These are phyloP conservation scores for Pseudoperonospora humuli DNA, from an alignment of 352 stramenopile genomes.

Conservation along the genomic window DNA sequence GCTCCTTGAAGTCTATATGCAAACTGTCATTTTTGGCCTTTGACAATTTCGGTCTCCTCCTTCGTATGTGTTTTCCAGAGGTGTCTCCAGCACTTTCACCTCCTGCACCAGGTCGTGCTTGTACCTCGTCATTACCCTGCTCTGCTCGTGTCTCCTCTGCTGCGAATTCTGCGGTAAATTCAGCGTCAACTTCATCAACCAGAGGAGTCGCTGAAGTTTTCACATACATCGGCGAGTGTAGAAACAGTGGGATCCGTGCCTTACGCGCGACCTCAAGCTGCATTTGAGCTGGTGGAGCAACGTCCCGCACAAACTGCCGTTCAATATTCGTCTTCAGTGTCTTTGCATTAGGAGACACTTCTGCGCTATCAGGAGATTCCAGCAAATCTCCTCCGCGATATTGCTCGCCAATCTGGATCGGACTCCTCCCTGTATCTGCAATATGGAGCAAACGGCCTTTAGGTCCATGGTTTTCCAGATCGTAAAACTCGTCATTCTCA, in stretches of 20 bases:
- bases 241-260: conserved; percentile 72
- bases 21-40: conserved; percentile 65
- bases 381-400: conserved; percentile 23
- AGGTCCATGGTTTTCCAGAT: conserved; percentile 37
- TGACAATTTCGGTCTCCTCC: conserved; percentile 26
- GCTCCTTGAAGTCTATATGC: conserved; percentile 75
- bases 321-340: conserved; percentile 46
- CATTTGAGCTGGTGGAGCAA: conserved; percentile 77
- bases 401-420: conserved; percentile 17
- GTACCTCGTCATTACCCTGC: conserved; percentile 11
- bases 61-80: conserved; percentile 8
- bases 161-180: conserved; percentile 17
- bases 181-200: conserved; percentile 35
- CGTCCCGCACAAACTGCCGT: conserved; percentile 62
- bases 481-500: conserved; percentile 35
- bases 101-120: conserved; percentile 4
- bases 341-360: conserved; percentile 36
- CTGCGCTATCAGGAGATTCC: conserved; percentile 11
- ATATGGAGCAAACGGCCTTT: conserved; percentile 24
- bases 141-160: conserved; percentile 8
- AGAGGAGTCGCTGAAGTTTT: conserved; percentile 54
- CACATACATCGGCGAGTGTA: conserved; percentile 85
- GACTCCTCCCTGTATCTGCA: conserved; percentile 13
- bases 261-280: conserved; percentile 79
- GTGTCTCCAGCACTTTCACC: conserved; percentile 8